Base-by-base conservation (phyloP, 805 yeast species). In the Candida alai region DNA sequence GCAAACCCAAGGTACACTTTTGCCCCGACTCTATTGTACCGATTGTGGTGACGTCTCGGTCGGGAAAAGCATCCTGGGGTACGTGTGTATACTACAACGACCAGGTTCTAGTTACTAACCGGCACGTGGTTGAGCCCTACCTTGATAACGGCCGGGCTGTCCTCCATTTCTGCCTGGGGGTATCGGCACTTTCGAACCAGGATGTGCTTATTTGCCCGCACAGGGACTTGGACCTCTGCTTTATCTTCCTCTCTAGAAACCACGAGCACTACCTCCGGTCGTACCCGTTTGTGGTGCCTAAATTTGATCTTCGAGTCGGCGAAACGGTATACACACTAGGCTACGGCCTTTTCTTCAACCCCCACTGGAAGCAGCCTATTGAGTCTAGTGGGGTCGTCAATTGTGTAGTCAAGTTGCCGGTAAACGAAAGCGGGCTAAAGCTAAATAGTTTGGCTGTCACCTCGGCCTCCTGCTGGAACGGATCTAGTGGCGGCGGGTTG, bases 401-500 rank as follows among this genome's bases (percentile, higher is more conserved):
- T 20, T 41, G 55, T n/a, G 39, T 39, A 6, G 31, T 18, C 12
- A 29, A 19, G 17, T 25, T 36, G 17, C 49, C 40, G 2, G 8
- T 32, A 4, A n/a, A 16, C 9, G 26, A 11, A 6, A 14, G 23
- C 23, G 9, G 47, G 37, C 4, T 40, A 47, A 8, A 14, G 9
- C 12, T 19, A 4, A 30, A 29, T 15, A 19, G 26, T n/a, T 37
- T 68, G 36, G 44, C 66, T 2, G 45, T 68, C 0, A 49, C 69
- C 1, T 63, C 74, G 1, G 53, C 72, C 0, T 54, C 68, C 6
- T 70, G 74, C 44, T 71, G 76, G 75, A 64, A 69, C 35, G 76
- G 76, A 1, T 69, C 75, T 4, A 65, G 73, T 1, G 76, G 76
- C 0, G 76, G 76, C 0, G 74, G 70, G 0, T 45, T 70, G 3